phyloP scores from a whole-genome alignment of 768 basidiomycete genomes.

The Auriculariales sp. region DNA sequence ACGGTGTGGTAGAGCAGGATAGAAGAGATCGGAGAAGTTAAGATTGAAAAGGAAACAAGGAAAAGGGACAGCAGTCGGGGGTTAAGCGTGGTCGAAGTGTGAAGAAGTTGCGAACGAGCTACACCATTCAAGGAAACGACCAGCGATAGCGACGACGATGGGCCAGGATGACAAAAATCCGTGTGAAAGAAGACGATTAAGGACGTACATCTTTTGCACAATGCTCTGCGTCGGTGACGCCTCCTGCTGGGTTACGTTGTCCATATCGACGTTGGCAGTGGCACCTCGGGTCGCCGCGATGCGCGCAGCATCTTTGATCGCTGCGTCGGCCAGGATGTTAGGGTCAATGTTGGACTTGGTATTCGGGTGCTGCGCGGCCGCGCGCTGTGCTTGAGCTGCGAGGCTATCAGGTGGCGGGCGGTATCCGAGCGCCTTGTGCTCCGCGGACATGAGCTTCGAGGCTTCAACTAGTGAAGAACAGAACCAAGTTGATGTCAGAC shows the following conservation, averaged over 20 bases:
- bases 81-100: too few relatives aligned
- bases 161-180: not conserved
- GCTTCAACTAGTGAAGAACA: too few relatives aligned
- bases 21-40: too few relatives aligned
- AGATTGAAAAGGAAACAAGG: too few relatives aligned
- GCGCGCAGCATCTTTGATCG: not conserved
- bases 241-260: not conserved
- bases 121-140: too few relatives aligned
- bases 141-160: too few relatives aligned
- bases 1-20: too few relatives aligned
- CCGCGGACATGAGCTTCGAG: constrained; percentile 18
- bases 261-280: not conserved
- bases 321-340: not conserved
- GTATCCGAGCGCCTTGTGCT: constrained; percentile 22
- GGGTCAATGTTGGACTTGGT: not conserved
- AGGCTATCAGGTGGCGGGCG: constrained; percentile 21
- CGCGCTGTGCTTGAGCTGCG: constrained; percentile 20
- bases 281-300: not conserved
- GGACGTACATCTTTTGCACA: not conserved
- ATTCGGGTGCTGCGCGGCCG: constrained; percentile 16
- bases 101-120: too few relatives aligned
- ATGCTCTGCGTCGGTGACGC: not conserved
- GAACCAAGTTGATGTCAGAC: not conserved
- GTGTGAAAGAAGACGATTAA: not conserved
- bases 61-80: too few relatives aligned